These are phyloP conservation scores for Microbotryum lychnidis-dioicae DNA, from an alignment of 1,284 basidiomycete genomes.

Conservation along the genomic window DNA sequence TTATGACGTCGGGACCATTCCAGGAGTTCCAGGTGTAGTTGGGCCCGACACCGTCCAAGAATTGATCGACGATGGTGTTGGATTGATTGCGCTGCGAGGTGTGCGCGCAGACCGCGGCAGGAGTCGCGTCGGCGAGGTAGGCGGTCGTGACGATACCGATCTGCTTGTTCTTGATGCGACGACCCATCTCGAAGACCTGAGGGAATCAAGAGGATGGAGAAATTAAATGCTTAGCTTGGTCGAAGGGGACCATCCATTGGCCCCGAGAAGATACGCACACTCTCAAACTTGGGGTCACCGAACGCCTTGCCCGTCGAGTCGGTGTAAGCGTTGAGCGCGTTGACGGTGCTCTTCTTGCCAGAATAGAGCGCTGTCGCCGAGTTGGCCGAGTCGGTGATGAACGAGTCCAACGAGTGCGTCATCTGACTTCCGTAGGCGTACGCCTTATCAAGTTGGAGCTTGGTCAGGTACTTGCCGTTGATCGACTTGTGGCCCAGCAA, in stretches of 20 bases:
- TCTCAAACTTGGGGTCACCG: conserved; percentile 42
- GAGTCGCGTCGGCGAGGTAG: conserved; percentile 43
- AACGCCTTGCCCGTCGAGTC: conserved; percentile 37
- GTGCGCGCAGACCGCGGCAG: conserved; percentile 41
- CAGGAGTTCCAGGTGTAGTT: conserved; percentile 43
- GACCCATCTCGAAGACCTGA: conserved; percentile 22
- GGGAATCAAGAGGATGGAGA: conserved; percentile 27
- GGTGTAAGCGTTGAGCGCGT: conserved; percentile 41
- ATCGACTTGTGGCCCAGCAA: conserved; percentile 45
- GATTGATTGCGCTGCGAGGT: conserved; percentile 40
- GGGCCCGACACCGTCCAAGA: conserved; percentile 38
- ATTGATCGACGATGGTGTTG: conserved; percentile 41
- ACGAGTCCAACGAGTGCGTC: conserved; percentile 35
- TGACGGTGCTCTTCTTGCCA: conserved; percentile 44
- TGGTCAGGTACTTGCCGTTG: conserved; percentile 43
- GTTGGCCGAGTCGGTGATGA: conserved; percentile 44
- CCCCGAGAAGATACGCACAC: conserved; percentile 35
- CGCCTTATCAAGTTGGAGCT: conserved; percentile 38
- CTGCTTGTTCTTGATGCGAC: conserved; percentile 37
- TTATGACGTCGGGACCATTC: conserved; percentile 38
- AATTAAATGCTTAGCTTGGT: conserved; percentile 38
- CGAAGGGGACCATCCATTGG: conserved; percentile 32
- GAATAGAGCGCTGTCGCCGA: conserved; percentile 44
- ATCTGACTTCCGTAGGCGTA: conserved; percentile 33
- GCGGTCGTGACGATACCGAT: conserved; percentile 45